These are phyloP conservation scores for Cercospora zeina DNA, from an alignment of 2,329 filamentous ascomycete genomes.

Conservation along the genomic window DNA sequence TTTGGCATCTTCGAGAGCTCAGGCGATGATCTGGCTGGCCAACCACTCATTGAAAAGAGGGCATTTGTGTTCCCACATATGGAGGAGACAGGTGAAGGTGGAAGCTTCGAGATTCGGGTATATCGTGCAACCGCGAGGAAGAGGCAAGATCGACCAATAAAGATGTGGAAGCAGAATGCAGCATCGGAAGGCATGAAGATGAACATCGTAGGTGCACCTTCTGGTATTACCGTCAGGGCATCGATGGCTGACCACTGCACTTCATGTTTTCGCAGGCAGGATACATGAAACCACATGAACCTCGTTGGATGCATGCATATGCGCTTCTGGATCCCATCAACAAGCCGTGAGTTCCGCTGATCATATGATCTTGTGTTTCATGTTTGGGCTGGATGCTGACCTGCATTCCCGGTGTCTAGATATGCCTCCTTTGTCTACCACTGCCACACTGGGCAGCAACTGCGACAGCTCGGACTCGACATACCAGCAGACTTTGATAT, in stretches of 20 bases:
- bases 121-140: constrained; percentile 46
- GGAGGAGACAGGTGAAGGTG: constrained; percentile 26
- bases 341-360: constrained; percentile 37
- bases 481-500: constrained; percentile 6
- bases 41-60: constrained; percentile 44
- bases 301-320: constrained; percentile 51
- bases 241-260: not conserved
- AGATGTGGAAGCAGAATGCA: constrained; percentile 10
- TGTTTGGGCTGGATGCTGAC: not conserved
- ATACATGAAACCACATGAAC: constrained; percentile 42
- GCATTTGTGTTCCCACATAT: constrained; percentile 43
- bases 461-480: constrained; percentile 11
- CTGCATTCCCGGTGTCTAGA: not conserved
- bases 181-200: constrained; percentile 16
- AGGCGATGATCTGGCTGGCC: constrained; percentile 36
- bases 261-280: constrained; percentile 27
- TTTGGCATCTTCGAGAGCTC: constrained; percentile 46
- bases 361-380: not conserved
- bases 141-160: constrained; percentile 38
- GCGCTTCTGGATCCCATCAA: constrained; percentile 52
- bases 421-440: constrained; percentile 49
- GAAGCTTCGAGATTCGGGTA: constrained; percentile 46
- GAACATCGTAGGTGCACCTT: constrained; percentile 32
- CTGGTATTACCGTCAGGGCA: not conserved
- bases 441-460: constrained; percentile 21